Evolutionary conservation across 202 grass and related monocot genomes (phyloP).

Genomic region (Cymbopogon flexuosus): DNA sequence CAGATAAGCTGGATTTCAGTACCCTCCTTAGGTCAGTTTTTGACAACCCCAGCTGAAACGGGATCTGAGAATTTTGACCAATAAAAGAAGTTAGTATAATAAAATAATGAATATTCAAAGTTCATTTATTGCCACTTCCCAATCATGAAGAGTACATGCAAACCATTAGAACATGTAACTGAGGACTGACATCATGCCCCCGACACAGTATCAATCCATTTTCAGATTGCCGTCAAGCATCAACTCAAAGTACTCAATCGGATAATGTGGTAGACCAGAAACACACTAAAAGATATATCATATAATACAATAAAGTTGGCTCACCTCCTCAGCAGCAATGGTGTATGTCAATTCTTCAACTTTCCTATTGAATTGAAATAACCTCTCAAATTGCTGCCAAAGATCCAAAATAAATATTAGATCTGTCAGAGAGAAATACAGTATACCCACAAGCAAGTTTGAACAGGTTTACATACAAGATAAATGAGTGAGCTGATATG

Average conservation of each 20-base stretch:
- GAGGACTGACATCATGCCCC: no score
- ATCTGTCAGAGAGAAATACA: conserved; percentile 13
- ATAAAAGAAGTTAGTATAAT: background rate
- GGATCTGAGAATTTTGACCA: conserved; percentile 62
- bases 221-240: no score
- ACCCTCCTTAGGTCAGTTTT: conserved; percentile 94
- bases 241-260: no score
- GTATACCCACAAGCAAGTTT: conserved; percentile 11
- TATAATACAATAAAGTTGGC: conserved; percentile 21
- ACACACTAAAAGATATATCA: background rate
- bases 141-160: background rate
- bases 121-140: background rate
- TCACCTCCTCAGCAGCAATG: conserved; percentile 88
- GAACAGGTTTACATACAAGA: conserved; percentile 56
- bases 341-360: conserved; percentile 92
- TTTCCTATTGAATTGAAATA: conserved; percentile 90
- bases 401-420: conserved; percentile 20
- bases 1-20: conserved; percentile 88
- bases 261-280: no score
- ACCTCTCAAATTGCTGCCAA: conserved; percentile 90
- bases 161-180: no score
- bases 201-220: no score
- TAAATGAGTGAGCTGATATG: conserved; percentile 93
- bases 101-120: background rate
- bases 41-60: conserved; percentile 91